Evolutionary conservation across 139 green algal genomes (phyloP).

Genomic region (Chlorella sp.): DNA sequence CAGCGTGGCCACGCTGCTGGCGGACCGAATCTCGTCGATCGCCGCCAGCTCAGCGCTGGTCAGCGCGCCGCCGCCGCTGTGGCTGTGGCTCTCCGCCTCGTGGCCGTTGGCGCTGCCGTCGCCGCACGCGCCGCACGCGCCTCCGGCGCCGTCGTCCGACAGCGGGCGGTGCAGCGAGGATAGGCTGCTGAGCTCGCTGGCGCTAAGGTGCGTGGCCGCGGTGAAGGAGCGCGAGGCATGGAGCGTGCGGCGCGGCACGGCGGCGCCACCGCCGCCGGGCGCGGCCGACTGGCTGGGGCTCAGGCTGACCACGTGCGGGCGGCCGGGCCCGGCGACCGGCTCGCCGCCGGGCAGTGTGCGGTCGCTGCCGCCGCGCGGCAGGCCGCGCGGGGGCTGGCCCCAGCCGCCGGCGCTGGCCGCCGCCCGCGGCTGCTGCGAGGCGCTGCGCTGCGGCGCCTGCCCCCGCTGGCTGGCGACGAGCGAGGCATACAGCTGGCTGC

Average conservation of each 20-base stretch:
- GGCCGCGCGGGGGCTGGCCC: slow-evolving; percentile 16
- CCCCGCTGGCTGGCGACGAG: neutral
- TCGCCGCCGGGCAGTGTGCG: slow-evolving; percentile 1
- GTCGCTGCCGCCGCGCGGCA: slow-evolving; percentile 9
- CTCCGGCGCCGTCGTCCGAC: slow-evolving; percentile 4
- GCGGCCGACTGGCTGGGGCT: too few species aligned
- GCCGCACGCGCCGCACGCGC: neutral
- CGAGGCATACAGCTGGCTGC: neutral
- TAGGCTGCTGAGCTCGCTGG: slow-evolving; percentile 4
- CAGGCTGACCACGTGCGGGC: too few species aligned
- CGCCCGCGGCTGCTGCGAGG: neutral
- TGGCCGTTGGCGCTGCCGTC: neutral
- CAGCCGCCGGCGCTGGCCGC: slow-evolving; percentile 1
- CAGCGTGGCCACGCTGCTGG: slow-evolving; percentile 8
- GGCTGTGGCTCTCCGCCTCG: neutral
- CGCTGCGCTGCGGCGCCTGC: neutral
- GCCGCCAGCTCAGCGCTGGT: slow-evolving; percentile 5
- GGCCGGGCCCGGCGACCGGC: too few species aligned
- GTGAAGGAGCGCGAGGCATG: slow-evolving; percentile 21
- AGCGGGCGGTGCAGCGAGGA: slow-evolving; percentile 10
- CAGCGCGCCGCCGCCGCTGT: neutral
- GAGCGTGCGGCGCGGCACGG: too few species aligned
- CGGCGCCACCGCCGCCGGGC: too few species aligned
- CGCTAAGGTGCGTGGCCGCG: neutral
- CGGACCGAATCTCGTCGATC: slow-evolving; percentile 5